Base-by-base conservation (phyloP, 2,329 filamentous ascomycete species). In the Fusarium aywerte region DNA sequence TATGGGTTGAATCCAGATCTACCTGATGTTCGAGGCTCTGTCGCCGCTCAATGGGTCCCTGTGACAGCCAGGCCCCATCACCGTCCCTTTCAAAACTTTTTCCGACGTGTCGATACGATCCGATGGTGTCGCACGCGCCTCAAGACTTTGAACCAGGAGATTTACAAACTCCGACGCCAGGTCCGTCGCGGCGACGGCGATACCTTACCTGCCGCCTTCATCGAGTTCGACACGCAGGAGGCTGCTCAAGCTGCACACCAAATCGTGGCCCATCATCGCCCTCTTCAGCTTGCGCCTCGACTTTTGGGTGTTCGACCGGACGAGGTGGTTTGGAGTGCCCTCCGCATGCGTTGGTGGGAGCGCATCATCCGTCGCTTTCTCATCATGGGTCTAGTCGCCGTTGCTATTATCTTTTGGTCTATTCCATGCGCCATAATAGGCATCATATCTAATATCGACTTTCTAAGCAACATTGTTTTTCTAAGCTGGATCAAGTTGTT, bases 91-190 rank as follows among this genome's bases (percentile, higher is more conserved):
- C 87, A 86, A 16, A 83, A 92, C 44, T 86, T 94, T 68, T 92
- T 93, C 69, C 90, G 93, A 75, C 96, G 97, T 77, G 94, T 97
- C 16, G 96, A 99, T 79, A 96, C 93, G 0, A 97, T 99, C 77
- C 89, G 95, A 65, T 97, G 92, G 91, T 91, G 89, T 66, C 91
- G 96, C 50, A 82, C 84, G 2, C 74, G 79, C 5, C 71, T 82
- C 4, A 76, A 77, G 25, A 74, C 80, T 4, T 71, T 82, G 15
- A 81, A 80, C 44, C 62, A 74, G 0, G 75, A 79, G 16, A 82
- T 82, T 29, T 77, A 72, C 62, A 91, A 96, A 77, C 87, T 97
- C 51, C 87, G 90, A 67, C 88, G 89, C 47, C 86, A 96, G 42
- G 89, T 90, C 51, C 90, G 91, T 0, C 85, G 91, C 62, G 89